Evolutionary conservation across 1,284 basidiomycete species (phyloP).

Genomic region (Hemileia vastatrix): DNA sequence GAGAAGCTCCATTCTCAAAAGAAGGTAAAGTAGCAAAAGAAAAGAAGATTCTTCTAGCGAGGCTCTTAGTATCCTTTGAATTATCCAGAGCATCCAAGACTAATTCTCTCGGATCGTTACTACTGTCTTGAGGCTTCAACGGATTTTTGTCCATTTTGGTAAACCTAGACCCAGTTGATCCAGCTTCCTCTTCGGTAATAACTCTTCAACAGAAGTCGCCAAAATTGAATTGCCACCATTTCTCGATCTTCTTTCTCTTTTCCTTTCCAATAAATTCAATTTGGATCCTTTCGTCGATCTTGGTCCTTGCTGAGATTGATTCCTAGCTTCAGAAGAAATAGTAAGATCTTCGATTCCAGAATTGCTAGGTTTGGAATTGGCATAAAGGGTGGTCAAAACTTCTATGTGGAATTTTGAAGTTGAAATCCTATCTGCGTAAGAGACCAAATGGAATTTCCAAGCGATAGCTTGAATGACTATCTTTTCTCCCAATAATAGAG

Average conservation of each 20-base stretch:
- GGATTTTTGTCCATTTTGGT: constrained; percentile 60
- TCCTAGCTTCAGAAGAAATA: too few species aligned
- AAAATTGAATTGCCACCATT: neutral
- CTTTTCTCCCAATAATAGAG: constrained; percentile 69
- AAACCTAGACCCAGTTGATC: too few species aligned
- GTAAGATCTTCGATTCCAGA: too few species aligned
- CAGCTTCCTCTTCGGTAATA: neutral
- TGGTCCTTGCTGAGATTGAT: constrained; percentile 56
- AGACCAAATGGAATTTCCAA: too few species aligned
- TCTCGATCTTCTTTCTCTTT: too few species aligned
- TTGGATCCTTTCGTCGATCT: constrained; percentile 49
- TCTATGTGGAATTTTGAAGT: constrained; percentile 71
- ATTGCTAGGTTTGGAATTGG: too few species aligned
- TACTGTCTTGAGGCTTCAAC: constrained; percentile 56
- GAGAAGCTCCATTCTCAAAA: neutral
- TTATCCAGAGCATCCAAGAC: constrained; percentile 15
- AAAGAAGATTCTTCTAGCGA: constrained; percentile 74
- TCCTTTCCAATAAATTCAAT: constrained; percentile 46
- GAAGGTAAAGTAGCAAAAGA: constrained; percentile 72
- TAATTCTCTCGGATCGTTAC: too few species aligned
- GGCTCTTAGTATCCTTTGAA: constrained; percentile 40
- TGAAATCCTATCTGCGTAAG: constrained; percentile 64
- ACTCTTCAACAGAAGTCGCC: neutral
- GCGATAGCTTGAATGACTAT: constrained; percentile 77
- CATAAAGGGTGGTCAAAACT: constrained; percentile 65